Percentiles rank a stretch among this genome's conserved stretches.
Evolutionary conservation across 805 yeast species (phyloP).

Genomic region (Pichia nanzhaoensis): DNA sequence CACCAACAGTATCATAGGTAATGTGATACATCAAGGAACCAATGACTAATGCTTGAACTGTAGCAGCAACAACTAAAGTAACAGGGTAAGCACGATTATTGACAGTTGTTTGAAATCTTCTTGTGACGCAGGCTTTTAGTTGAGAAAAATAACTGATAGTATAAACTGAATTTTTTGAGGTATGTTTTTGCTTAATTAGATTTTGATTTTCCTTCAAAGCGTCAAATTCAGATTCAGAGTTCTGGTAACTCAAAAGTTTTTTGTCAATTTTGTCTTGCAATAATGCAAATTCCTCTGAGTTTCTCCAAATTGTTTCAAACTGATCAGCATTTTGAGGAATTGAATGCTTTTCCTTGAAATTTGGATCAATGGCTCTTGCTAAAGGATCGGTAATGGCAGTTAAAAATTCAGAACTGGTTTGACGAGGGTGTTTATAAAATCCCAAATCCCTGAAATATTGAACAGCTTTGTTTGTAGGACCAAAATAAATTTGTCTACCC

Average conservation of each 20-base stretch:
- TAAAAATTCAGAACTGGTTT: slow-evolving; percentile 62
- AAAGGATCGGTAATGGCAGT: slow-evolving; percentile 65
- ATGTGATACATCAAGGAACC: slow-evolving; percentile 55
- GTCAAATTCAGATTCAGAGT: slow-evolving; percentile 29
- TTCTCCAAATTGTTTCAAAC: slow-evolving; percentile 52
- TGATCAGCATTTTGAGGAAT: slow-evolving; percentile 52
- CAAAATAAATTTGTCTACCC: slow-evolving; percentile 58
- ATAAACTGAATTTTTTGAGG: slow-evolving; percentile 33
- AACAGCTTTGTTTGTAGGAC: slow-evolving; percentile 46
- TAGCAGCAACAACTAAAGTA: slow-evolving; percentile 42
- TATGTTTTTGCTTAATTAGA: slow-evolving; percentile 33
- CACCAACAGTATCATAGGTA: slow-evolving; percentile 43
- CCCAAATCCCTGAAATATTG: slow-evolving; percentile 55
- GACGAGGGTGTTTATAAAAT: slow-evolving; percentile 52
- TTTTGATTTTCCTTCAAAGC: slow-evolving; percentile 25
- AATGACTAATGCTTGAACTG: slow-evolving; percentile 50
- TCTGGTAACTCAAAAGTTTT: slow-evolving; percentile 28
- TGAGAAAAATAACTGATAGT: slow-evolving; percentile 42
- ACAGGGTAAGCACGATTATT: slow-evolving; percentile 55
- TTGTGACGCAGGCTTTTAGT: slow-evolving; percentile 41
- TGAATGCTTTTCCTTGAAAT: slow-evolving; percentile 42
- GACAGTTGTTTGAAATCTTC: slow-evolving; percentile 47
- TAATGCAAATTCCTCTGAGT: slow-evolving; percentile 45
- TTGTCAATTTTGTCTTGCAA: slow-evolving; percentile 31
- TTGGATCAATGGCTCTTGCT: slow-evolving; percentile 45